phyloP scores from a whole-genome alignment of 768 basidiomycete species.

The Pisolithus tinctorius region DNA sequence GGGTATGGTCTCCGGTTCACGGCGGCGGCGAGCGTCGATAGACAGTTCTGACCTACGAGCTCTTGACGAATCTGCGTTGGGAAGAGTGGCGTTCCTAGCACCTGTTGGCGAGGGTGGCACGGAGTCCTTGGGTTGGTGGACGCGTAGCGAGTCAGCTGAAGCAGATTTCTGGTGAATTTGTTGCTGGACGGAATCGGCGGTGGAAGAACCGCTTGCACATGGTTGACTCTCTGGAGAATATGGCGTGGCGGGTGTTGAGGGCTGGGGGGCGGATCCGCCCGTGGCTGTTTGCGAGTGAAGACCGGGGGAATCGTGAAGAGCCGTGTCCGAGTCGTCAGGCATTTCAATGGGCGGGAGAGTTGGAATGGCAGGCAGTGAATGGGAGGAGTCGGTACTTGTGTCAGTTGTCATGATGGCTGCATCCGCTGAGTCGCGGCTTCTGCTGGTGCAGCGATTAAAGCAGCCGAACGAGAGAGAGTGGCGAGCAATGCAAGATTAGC shows the following conservation, averaged over 20 bases:
- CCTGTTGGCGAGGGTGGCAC: conserved; percentile 28
- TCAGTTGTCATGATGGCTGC: too few species aligned
- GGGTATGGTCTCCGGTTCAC: conserved; percentile 20
- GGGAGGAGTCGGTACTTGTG: conserved; percentile 7
- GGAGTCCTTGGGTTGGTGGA: conserved; percentile 33
- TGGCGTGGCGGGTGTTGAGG: conserved; percentile 38
- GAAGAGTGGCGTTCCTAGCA: conserved; percentile 31
- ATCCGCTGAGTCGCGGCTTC: too few species aligned
- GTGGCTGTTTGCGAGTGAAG: conserved; percentile 26
- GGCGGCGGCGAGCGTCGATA: conserved; percentile 19
- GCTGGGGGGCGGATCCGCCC: conserved; percentile 24
- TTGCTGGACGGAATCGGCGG: conserved; percentile 20
- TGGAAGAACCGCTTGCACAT: conserved; percentile 1
- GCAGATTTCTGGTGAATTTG: conserved; percentile 59
- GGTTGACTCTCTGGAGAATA: conserved; percentile 27
- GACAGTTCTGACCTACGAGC: conserved; percentile 22
- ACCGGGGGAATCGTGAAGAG: conserved; percentile 12
- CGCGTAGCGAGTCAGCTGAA: conserved; percentile 71
- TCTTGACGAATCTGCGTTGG: conserved; percentile 30
- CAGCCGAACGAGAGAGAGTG: too few species aligned
- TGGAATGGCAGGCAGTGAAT: conserved; percentile 31
- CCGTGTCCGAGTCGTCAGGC: conserved; percentile 18
- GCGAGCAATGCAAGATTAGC: too few species aligned
- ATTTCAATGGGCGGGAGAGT: conserved; percentile 40
- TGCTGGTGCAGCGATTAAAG: too few species aligned